These are phyloP conservation scores for Prunus mume DNA, from an alignment of 306 rosid species.

Conservation along the genomic window DNA sequence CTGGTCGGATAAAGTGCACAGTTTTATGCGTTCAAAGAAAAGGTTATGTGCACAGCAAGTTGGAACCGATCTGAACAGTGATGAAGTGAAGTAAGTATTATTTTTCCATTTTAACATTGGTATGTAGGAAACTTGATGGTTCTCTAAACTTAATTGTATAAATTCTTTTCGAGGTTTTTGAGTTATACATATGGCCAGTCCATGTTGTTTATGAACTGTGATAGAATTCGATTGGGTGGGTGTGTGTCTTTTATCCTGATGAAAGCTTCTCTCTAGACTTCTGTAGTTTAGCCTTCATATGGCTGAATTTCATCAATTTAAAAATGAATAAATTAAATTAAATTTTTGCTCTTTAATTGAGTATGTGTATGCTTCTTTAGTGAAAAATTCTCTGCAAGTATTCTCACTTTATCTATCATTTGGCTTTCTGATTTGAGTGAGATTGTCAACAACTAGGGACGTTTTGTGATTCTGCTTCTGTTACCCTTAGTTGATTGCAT, in stretches of 20 bases:
- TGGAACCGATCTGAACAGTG: constrained; percentile 30
- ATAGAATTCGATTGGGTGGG: neutral
- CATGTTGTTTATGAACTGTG: neutral
- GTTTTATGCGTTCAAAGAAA: constrained; percentile 65
- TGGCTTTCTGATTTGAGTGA: too few relatives aligned
- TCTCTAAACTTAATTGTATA: neutral
- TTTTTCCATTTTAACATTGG: neutral
- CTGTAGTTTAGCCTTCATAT: neutral
- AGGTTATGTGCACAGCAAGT: constrained; percentile 47
- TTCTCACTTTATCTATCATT: neutral
- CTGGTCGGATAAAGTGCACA: constrained; percentile 61
- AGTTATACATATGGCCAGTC: neutral
- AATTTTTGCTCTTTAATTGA: neutral
- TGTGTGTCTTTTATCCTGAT: neutral
- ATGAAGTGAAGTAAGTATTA: constrained; percentile 54
- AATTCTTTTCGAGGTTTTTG: neutral
- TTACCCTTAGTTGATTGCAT: neutral
- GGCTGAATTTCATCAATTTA: neutral
- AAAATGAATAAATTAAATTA: neutral
- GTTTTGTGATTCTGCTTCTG: neutral
- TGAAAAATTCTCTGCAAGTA: neutral
- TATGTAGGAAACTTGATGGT: neutral
- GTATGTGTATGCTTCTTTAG: neutral
- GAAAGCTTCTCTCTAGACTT: neutral
- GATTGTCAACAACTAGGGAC: too few relatives aligned